Evolutionary conservation across 768 basidiomycete species (phyloP).

Genomic region (Amanita thiersii): DNA sequence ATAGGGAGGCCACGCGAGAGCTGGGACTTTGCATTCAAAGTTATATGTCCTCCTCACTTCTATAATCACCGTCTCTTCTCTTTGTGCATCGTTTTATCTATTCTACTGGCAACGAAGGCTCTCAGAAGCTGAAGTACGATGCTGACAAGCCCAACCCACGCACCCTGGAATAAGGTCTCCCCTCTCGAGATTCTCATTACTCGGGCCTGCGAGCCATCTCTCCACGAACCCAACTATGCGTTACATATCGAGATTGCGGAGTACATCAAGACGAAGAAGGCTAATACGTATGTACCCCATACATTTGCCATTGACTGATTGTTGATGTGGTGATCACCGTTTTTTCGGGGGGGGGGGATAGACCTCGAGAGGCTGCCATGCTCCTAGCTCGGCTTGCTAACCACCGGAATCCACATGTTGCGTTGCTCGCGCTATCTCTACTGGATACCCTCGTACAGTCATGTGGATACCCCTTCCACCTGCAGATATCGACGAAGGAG

Average conservation of each 20-base stretch:
- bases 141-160: constrained; percentile 41
- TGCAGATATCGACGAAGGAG: constrained; percentile 95
- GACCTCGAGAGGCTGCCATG: constrained; percentile 90
- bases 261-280: constrained; percentile 90
- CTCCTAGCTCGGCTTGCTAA: constrained; percentile 78
- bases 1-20: neutral
- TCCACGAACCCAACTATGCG: constrained; percentile 87
- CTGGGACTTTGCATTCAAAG: neutral
- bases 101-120: neutral
- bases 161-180: constrained; percentile 46
- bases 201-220: constrained; percentile 79
- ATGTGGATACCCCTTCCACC: constrained; percentile 95
- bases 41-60: neutral
- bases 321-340: constrained; percentile 5
- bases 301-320: neutral
- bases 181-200: constrained; percentile 66
- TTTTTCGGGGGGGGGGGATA: no score
- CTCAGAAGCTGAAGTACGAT: constrained; percentile 21
- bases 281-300: constrained; percentile 66
- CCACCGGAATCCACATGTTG: constrained; percentile 87
- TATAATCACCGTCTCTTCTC: neutral
- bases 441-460: constrained; percentile 90
- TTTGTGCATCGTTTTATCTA: neutral
- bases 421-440: constrained; percentile 76
- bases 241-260: constrained; percentile 92